Percentiles rank a stretch among this genome's conserved stretches.
Evolutionary conservation across 108 stramenopile genomes (phyloP).

Genomic region (Nannochloropsis gaditana): DNA sequence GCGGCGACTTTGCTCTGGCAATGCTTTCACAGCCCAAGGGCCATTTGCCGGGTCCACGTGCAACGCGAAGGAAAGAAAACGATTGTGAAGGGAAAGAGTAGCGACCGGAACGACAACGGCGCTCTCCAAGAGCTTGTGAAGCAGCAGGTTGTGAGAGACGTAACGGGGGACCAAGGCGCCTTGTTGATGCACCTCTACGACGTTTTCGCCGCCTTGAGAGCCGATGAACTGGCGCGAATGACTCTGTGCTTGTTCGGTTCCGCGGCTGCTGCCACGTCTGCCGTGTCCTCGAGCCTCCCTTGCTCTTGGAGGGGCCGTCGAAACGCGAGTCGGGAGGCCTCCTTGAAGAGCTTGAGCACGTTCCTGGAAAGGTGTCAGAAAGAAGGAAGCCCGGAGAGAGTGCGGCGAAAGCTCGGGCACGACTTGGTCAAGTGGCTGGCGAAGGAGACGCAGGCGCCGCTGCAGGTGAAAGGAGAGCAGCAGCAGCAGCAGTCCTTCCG

Average conservation of each 20-base stretch:
- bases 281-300: not conserved
- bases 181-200: not conserved
- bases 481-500: not conserved
- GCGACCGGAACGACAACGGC: not conserved
- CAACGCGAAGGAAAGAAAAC: not conserved
- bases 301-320: not conserved
- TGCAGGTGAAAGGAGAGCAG: not conserved
- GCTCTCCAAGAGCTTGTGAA: not conserved
- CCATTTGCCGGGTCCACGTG: not conserved
- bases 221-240: not conserved
- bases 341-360: not conserved
- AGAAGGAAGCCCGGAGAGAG: not conserved
- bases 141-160: not conserved
- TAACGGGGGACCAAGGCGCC: not conserved
- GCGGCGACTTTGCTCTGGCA: not conserved
- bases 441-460: not conserved
- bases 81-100: not conserved
- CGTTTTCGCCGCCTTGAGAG: not conserved
- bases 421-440: slow-evolving; percentile 1
- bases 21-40: not conserved
- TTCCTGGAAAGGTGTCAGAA: not conserved
- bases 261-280: not conserved
- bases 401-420: not conserved
- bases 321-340: not conserved
- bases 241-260: not conserved